Evolutionary conservation across 1,284 basidiomycete genomes (phyloP).

Genomic region (Ceratobasidium theobromae): DNA sequence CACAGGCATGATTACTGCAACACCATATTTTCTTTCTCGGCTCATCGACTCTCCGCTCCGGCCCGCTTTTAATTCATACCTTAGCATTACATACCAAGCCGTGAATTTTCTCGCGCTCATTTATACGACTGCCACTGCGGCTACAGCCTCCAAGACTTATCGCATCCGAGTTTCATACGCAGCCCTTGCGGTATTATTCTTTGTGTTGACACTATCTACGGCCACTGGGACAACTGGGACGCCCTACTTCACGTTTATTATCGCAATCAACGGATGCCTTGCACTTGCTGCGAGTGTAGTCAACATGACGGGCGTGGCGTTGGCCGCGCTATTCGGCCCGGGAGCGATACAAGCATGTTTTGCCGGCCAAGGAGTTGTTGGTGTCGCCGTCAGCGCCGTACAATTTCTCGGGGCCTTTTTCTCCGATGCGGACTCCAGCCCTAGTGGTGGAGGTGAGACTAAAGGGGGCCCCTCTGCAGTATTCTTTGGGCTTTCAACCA

Average conservation of each 20-base stretch:
- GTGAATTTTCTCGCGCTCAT: conserved; percentile 33
- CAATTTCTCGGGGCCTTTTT: conserved; percentile 10
- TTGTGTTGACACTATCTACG: conserved; percentile 31
- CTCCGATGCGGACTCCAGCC: conserved; percentile 37
- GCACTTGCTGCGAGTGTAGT: conserved; percentile 39
- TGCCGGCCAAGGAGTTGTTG: conserved; percentile 18
- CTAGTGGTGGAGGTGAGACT: conserved; percentile 38
- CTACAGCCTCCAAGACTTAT: conserved; percentile 23
- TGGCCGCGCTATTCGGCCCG: conserved; percentile 26
- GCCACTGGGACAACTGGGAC: background rate
- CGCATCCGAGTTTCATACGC: conserved; percentile 31
- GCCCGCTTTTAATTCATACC: conserved; percentile 39
- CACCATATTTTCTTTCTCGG: conserved; percentile 34
- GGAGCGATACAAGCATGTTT: conserved; percentile 25
- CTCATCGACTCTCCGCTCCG: conserved; percentile 30
- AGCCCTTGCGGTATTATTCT: conserved; percentile 37
- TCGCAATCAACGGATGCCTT: conserved; percentile 40
- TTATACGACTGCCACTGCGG: conserved; percentile 33
- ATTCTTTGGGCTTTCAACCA: conserved; percentile 31
- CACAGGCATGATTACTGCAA: conserved; percentile 34
- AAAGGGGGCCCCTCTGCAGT: conserved; percentile 49
- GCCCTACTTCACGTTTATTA: conserved; percentile 26
- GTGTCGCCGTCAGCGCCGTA: conserved; percentile 26
- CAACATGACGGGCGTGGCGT: conserved; percentile 40
- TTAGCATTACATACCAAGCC: conserved; percentile 26